Percentiles rank a stretch among this genome's conserved stretches.
Evolutionary conservation across 2,329 filamentous ascomycete species (phyloP).

Genomic region (Penicillium sp.): DNA sequence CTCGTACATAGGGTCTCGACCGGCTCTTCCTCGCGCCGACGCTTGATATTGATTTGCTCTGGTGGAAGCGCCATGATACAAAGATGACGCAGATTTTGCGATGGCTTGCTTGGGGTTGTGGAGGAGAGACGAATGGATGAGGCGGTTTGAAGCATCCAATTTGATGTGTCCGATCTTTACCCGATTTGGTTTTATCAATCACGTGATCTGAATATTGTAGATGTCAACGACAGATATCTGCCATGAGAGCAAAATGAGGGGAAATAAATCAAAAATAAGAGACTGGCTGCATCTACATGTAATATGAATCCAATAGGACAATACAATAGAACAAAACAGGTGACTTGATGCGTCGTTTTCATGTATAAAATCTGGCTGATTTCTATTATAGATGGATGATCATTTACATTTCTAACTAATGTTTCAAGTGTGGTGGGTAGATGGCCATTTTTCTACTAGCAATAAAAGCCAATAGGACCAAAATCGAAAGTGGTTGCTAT

Average conservation of each 20-base stretch:
- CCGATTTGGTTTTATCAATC: neutral
- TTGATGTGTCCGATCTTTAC: conserved; percentile 5
- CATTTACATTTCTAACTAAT: neutral
- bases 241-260: neutral
- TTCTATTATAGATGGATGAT: neutral
- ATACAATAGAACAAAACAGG: neutral
- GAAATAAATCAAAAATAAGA: neutral
- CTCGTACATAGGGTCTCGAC: conserved; percentile 54
- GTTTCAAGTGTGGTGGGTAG: neutral
- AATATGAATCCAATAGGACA: neutral
- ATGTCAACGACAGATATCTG: neutral
- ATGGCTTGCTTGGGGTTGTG: conserved; percentile 1
- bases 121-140: conserved; percentile 8
- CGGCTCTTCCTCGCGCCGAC: conserved; percentile 57
- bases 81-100: neutral
- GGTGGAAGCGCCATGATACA: conserved; percentile 47
- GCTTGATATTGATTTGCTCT: conserved; percentile 56
- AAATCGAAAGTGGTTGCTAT: conserved; percentile 5
- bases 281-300: neutral
- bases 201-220: neutral
- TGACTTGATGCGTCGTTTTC: too few relatives aligned
- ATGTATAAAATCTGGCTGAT: neutral
- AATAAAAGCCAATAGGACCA: conserved; percentile 12
- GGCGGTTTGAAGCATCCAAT: conserved; percentile 7
- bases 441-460: conserved; percentile 1